Base-by-base conservation (phyloP, 2,329 filamentous ascomycete genomes). In the Aspergillus ustus region DNA sequence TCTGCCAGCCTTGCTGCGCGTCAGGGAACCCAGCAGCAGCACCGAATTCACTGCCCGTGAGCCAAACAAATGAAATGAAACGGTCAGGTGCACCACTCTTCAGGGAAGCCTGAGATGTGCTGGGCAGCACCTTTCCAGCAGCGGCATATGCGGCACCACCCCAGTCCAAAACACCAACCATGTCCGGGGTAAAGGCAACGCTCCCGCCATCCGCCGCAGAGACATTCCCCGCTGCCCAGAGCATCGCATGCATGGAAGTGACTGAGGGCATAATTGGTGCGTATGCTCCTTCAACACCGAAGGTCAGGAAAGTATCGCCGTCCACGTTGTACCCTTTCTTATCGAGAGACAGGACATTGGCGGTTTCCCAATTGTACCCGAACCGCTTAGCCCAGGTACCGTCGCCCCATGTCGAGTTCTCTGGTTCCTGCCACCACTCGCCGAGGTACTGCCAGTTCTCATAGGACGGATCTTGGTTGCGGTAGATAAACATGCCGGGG, bases 151-250 rank as follows among this genome's bases (percentile, higher is more conserved):
- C 60, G 8, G 61, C 64, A n/a, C 57, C 13, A 3, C 66, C 66
- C 65, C 66, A 68, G 53, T 68, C 66, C 28, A 68, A 60, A 7
- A 64, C 62, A 58, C 66, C 66, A 4, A 60, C 66, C 66, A 68
- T 68, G 44, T 58, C 59, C 6, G 66, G 66, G 17, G 53, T 63
- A 37, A 68, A 68, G 4, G 45, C 6, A n/a, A 65, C 44, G 1
- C 43, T 50, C 6, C 40, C n/a, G n/a, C n/a, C 65, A n/a, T 61
- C 50, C 54, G 5, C 9, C 25, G 19, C 46, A 3, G 60, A 52
- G 8, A 66, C 45, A 19, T 44, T 43, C 2, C 66, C 63, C 1
- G 65, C n/a, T 9, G 59, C 65, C 66, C 66, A 68, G 22, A 68
- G 50, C 66, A 66, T 66, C 37, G 64, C 65, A 19, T 66, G 66